Percentiles rank a stretch among this genome's conserved stretches.
Evolutionary conservation across 306 rosid genomes (phyloP).

Genomic region (Lagenaria siceraria): DNA sequence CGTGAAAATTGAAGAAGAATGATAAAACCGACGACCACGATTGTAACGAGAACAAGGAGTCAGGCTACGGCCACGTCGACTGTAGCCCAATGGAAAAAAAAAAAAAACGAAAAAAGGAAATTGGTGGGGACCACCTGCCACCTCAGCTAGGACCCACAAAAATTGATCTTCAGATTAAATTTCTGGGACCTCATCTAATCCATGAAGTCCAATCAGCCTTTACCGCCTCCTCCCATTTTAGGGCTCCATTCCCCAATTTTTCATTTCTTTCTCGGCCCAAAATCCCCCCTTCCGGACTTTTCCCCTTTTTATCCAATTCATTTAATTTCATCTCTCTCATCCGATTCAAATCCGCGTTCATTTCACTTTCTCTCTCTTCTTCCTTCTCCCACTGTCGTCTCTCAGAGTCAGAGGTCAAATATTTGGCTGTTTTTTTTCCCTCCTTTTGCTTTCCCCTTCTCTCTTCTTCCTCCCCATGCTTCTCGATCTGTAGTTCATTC

Average conservation of each 20-base stretch:
- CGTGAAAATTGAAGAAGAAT: too few relatives aligned
- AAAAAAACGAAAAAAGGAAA: too few relatives aligned
- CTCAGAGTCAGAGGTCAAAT: conserved; percentile 5
- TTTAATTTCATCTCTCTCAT: conserved; percentile 1
- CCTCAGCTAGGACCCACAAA: not conserved
- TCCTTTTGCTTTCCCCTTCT: conserved; percentile 4
- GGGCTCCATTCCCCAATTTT: not conserved
- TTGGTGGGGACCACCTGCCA: not conserved
- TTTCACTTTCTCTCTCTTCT: not conserved
- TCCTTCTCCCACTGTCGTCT: not conserved
- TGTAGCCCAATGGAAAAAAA: not conserved
- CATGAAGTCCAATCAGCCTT: not conserved
- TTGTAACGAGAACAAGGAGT: too few relatives aligned
- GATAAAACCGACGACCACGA: too few relatives aligned
- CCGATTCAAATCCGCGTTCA: conserved; percentile 21
- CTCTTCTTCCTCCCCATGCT: not conserved
- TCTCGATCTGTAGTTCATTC: not conserved
- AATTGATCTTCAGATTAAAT: not conserved
- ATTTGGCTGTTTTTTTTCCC: conserved; percentile 10
- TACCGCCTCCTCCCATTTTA: not conserved
- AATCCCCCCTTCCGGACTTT: not conserved
- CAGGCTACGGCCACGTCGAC: too few relatives aligned
- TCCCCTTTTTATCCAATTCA: conserved; percentile 17
- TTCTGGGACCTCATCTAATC: not conserved
- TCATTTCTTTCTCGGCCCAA: not conserved